These are phyloP conservation scores for Hypericum androsaemum DNA, from an alignment of 345 rosid species.

Conservation along the genomic window DNA sequence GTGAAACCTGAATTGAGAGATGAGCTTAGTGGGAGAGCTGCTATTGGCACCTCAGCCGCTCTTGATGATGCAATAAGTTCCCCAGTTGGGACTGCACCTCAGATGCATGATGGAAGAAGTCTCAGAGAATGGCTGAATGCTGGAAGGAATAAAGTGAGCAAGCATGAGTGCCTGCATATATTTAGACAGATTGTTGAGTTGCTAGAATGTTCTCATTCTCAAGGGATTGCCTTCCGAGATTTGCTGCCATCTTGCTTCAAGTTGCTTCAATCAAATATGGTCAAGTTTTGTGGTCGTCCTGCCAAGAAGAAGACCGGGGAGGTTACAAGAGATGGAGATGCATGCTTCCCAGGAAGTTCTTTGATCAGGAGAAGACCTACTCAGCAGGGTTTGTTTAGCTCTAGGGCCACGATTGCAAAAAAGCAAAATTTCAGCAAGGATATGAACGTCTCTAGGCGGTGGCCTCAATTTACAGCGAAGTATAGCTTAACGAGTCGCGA, in stretches of 20 bases:
- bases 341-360: slow-evolving; percentile 21
- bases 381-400: slow-evolving; percentile 27
- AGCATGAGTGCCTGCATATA: slow-evolving; percentile 55
- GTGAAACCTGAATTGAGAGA: slow-evolving; percentile 26
- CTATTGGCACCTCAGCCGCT: slow-evolving; percentile 28
- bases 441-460: slow-evolving; percentile 20
- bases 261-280: slow-evolving; percentile 45
- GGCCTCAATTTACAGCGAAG: slow-evolving; percentile 49
- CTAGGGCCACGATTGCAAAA: slow-evolving; percentile 32
- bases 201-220: slow-evolving; percentile 64
- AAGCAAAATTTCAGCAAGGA: slow-evolving; percentile 49
- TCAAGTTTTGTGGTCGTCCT: slow-evolving; percentile 54
- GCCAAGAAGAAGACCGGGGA: slow-evolving; percentile 24
- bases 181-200: slow-evolving; percentile 67
- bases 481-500: slow-evolving; percentile 19
- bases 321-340: slow-evolving; percentile 18
- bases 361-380: slow-evolving; percentile 31
- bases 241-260: slow-evolving; percentile 51
- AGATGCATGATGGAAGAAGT: slow-evolving; percentile 39
- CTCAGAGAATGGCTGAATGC: slow-evolving; percentile 67
- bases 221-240: slow-evolving; percentile 51
- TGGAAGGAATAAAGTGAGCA: slow-evolving; percentile 39
- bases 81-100: slow-evolving; percentile 23
- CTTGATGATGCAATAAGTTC: slow-evolving; percentile 30
- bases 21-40: slow-evolving; percentile 30